Conservation (phyloP, 129 eudicot genomes). For the Flaveria brownii region DNA sequence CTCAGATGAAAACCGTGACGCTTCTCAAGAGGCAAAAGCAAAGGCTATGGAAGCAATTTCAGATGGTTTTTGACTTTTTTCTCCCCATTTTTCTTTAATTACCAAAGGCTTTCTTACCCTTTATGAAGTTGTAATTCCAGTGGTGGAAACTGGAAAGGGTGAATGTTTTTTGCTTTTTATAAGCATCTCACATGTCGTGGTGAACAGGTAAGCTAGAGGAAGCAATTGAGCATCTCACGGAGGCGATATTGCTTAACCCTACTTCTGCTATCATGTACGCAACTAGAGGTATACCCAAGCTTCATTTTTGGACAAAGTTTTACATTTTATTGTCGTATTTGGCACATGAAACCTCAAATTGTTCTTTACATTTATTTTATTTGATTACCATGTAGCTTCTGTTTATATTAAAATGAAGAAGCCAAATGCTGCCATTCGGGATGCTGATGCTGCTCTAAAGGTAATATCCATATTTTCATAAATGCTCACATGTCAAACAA, state of each 20-base stretch:
- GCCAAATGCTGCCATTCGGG: conserved; percentile 97
- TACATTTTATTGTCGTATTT: background rate
- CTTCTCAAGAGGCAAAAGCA: conserved; percentile 84
- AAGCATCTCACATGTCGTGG: background rate
- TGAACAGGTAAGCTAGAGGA: conserved; percentile 76
- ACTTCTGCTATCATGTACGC: conserved; percentile 94
- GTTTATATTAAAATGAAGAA: conserved; percentile 95
- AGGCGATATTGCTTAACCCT: conserved; percentile 86
- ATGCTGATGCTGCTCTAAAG: conserved; percentile 96
- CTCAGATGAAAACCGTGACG: conserved; percentile 88
- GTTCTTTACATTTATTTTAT: background rate
- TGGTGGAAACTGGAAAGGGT: background rate
- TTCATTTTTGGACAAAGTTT: background rate
- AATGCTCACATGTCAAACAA: too few species aligned
- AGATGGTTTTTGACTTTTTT: conserved; percentile 55
- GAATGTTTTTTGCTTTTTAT: background rate
- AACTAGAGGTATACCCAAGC: conserved; percentile 63
- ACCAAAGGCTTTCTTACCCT: background rate
- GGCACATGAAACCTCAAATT: background rate
- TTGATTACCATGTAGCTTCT: conserved; percentile 48
- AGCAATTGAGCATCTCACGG: conserved; percentile 82
- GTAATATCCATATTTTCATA: conserved; percentile 31
- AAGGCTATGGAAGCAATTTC: conserved; percentile 88
- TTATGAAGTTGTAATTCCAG: background rate
- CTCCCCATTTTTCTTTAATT: background rate